A percentile compares a stretch with the other conserved stretches of the same genome.
Evolutionary conservation across 2,329 filamentous ascomycete species (phyloP).

Genomic region (Trichoderma harzianum): DNA sequence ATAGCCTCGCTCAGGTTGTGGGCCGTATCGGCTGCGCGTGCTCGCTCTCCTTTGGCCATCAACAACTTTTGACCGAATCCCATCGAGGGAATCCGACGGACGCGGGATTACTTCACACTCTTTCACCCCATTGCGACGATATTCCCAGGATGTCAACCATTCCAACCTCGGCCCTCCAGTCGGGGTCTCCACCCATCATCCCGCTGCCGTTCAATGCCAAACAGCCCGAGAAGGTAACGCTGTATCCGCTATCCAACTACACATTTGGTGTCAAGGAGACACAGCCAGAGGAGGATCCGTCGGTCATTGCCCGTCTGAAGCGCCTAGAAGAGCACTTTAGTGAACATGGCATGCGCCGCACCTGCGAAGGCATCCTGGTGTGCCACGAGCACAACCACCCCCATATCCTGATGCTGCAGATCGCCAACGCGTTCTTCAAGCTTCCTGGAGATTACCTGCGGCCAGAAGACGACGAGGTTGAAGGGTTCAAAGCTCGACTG

Average conservation of each 20-base stretch:
- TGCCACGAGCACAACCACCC: constrained; percentile 99
- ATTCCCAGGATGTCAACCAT: constrained; percentile 71
- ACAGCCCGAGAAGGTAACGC: constrained; percentile 83
- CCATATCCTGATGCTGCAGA: constrained; percentile 98
- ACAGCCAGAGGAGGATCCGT: constrained; percentile 96
- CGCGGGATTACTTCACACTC: not conserved
- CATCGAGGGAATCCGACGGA: not conserved
- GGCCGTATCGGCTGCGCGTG: constrained; percentile 7
- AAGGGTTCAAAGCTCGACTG: constrained; percentile 89
- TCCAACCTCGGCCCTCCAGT: constrained; percentile 71
- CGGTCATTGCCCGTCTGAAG: constrained; percentile 86
- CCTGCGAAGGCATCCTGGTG: constrained; percentile 93
- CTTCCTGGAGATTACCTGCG: constrained; percentile 93
- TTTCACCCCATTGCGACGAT: not conserved
- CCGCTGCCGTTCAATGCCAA: constrained; percentile 83
- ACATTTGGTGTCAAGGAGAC: constrained; percentile 98
- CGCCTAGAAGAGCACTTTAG: constrained; percentile 94
- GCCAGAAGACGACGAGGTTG: constrained; percentile 84
- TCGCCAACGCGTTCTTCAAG: constrained; percentile 99
- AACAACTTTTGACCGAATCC: not conserved
- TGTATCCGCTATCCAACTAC: constrained; percentile 97
- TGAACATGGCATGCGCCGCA: constrained; percentile 91
- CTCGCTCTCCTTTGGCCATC: constrained; percentile 13
- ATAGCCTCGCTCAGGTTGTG: constrained; percentile 15
- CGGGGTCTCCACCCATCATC: constrained; percentile 71